A percentile compares a stretch with the other conserved stretches of the same genome.
Evolutionary conservation across 2,329 filamentous ascomycete species (phyloP).

Genomic region (Talaromyces sp.): DNA sequence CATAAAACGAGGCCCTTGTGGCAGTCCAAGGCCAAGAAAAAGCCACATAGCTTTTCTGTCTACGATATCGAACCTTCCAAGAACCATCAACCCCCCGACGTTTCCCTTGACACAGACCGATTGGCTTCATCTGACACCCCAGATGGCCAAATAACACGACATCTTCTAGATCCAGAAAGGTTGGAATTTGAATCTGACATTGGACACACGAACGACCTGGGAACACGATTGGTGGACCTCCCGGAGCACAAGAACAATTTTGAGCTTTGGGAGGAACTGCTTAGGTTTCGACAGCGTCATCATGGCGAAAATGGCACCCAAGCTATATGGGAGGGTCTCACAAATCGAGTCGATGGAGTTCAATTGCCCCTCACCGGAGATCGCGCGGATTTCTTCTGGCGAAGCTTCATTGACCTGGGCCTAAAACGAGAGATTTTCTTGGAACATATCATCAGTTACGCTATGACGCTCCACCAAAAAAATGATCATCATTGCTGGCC

Average conservation of each 20-base stretch:
- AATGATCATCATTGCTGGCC: slow-evolving; percentile 42
- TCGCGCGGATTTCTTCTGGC: slow-evolving; percentile 46
- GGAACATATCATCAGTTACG: slow-evolving; percentile 38
- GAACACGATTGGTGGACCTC: slow-evolving; percentile 43
- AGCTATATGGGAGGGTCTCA: slow-evolving; percentile 46
- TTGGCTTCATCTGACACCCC: background rate
- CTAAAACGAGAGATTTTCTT: slow-evolving; percentile 38
- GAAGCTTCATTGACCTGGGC: slow-evolving; percentile 41
- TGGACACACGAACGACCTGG: slow-evolving; percentile 37
- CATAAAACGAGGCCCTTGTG: background rate
- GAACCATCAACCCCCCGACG: slow-evolving; percentile 1
- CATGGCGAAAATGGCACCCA: slow-evolving; percentile 47
- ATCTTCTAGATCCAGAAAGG: slow-evolving; percentile 35
- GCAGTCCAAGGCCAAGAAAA: slow-evolving; percentile 1
- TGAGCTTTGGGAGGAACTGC: slow-evolving; percentile 48
- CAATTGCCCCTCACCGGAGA: slow-evolving; percentile 40
- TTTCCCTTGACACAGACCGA: slow-evolving; percentile 1
- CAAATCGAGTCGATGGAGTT: slow-evolving; percentile 31
- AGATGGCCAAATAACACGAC: slow-evolving; percentile 10
- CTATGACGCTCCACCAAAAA: slow-evolving; percentile 44
- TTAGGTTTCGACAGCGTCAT: slow-evolving; percentile 47
- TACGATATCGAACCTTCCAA: slow-evolving; percentile 32
- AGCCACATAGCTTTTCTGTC: slow-evolving; percentile 25
- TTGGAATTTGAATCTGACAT: slow-evolving; percentile 48
- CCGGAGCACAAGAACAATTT: slow-evolving; percentile 37